These are phyloP conservation scores for Aspergillus oerlinghausenensis DNA, from an alignment of 2,329 filamentous ascomycete species.

Conservation along the genomic window DNA sequence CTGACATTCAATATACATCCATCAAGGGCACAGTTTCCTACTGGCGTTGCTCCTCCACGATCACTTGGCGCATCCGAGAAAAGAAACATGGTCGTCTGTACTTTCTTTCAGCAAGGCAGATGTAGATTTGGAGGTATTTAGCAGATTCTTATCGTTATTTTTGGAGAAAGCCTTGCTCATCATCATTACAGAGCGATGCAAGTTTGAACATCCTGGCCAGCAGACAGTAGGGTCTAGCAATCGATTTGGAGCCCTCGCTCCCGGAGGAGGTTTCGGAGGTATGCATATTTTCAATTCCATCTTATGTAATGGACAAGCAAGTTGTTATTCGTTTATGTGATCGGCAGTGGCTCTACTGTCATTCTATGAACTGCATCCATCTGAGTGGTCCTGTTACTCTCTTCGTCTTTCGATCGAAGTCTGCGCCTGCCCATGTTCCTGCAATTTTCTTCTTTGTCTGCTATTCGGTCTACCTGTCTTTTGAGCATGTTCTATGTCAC, in stretches of 20 bases:
- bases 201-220: conserved; percentile 53
- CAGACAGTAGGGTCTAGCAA: conserved; percentile 44
- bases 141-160: neutral
- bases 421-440: neutral
- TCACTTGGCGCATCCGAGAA: conserved; percentile 2
- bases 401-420: neutral
- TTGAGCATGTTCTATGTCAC: neutral
- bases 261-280: conserved; percentile 38
- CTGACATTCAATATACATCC: neutral
- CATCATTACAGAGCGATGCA: conserved; percentile 50
- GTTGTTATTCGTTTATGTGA: neutral
- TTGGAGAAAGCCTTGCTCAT: conserved; percentile 12
- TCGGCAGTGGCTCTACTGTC: neutral
- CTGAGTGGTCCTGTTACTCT: neutral
- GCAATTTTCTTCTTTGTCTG: neutral
- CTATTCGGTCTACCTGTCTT: neutral
- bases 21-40: neutral
- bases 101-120: conserved; percentile 59
- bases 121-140: conserved; percentile 60
- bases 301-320: neutral
- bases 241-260: conserved; percentile 53
- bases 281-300: conserved; percentile 18
- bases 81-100: conserved; percentile 49
- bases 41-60: neutral
- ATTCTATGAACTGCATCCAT: neutral